These are phyloP conservation scores for Salix koriyanagi DNA, from an alignment of 345 rosid species.

Conservation along the genomic window DNA sequence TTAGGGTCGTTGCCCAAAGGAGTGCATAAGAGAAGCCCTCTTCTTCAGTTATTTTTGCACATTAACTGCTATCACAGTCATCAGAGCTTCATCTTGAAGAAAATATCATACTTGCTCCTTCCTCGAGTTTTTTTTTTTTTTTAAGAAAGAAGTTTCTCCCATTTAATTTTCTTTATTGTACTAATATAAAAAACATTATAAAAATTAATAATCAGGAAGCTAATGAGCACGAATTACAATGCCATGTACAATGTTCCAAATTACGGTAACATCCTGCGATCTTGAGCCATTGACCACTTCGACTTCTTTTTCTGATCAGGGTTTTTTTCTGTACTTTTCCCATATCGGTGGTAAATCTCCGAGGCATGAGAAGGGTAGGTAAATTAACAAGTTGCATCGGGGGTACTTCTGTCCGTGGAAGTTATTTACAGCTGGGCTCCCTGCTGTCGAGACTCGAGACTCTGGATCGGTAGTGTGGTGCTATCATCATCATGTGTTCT, in stretches of 20 bases:
- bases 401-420: neutral
- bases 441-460: conserved; percentile 14
- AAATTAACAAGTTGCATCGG: neutral
- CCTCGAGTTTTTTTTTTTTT: too few relatives aligned
- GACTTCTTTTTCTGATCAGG: conserved; percentile 5
- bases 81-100: neutral
- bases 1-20: neutral
- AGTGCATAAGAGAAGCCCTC: neutral
- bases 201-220: neutral
- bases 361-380: neutral
- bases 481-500: conserved; percentile 15
- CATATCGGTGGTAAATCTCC: neutral
- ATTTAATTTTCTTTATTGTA: too few relatives aligned
- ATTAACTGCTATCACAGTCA: neutral
- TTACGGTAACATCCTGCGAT: conserved; percentile 25
- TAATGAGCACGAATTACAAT: conserved; percentile 19
- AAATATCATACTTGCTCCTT: too few relatives aligned
- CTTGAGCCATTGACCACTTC: conserved; percentile 34
- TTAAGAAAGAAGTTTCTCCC: too few relatives aligned
- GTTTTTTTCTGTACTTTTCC: conserved; percentile 3
- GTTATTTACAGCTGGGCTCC: conserved; percentile 18
- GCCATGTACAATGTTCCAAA: neutral
- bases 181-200: too few relatives aligned
- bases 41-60: neutral
- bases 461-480: conserved; percentile 17